Evolutionary conservation across 2,329 filamentous ascomycete species (phyloP), one percentile per base, ranked within the genome.

Genomic region (Nothomitra cinnamomea): DNA sequence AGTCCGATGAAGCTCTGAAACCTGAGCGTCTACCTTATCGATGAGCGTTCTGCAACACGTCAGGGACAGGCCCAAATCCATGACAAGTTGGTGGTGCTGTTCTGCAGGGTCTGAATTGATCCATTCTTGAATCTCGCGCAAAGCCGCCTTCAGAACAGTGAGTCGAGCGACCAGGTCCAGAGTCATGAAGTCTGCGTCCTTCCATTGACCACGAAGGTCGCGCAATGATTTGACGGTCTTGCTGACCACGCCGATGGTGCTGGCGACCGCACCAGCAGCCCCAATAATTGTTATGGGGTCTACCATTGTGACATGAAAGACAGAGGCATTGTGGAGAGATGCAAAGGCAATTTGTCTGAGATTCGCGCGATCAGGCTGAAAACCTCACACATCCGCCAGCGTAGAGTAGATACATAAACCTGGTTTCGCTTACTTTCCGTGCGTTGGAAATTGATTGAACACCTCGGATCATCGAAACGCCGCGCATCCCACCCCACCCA

Each of bases 61-160:
- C 3, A 59, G 41, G 2, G 58, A 57, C 13, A 52, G 40, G 12
- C 58, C 56, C 7, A 61, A 51, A 49, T 61, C 59, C 55, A 60
- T 58, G 15, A 55, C 28, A 1, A 60, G 56, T 35, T 59, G 58
- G 24, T 61, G 54, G 45, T 61, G 55, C 21, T 10, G 51, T 19
- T 56, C 56, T 13, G 19, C 53, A 8, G 36, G n/a, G 13, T 54
- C 55, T 17, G 15, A 19, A 4, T 57, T 53, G 8, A 56, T 57
- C 57, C 56, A 60, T 52, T 57, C 57, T 25, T 58, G 49, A 22
- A 60, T 58, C 49, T 58, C 58, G 24, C 12, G 35, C 13, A 59
- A 51, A 12, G 59, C 58, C 7, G 56, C 56, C 24, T 55, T 47
- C 5, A 61, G 52, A 10, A 58, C 55, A 32, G 51, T 55, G 5